These are phyloP conservation scores for Coemansia sp. DNA, from an alignment of 192 early-diverging fungal species.

Conservation along the genomic window DNA sequence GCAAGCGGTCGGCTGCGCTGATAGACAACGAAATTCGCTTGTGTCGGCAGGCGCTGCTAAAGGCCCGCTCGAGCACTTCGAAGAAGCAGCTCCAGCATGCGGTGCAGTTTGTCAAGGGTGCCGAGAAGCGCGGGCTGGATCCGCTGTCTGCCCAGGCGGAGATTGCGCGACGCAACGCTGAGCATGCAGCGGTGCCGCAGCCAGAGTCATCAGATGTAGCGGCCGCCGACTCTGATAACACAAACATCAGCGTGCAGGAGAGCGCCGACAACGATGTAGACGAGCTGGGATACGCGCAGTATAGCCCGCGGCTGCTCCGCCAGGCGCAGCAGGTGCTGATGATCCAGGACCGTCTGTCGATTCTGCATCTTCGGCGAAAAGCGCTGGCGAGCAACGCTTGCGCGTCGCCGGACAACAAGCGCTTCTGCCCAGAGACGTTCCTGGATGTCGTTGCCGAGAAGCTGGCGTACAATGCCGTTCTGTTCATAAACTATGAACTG, in stretches of 20 bases:
- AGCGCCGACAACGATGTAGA: conserved; percentile 29
- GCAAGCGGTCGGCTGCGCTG: conserved; percentile 70
- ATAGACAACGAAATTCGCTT: conserved; percentile 80
- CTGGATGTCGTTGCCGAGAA: conserved; percentile 92
- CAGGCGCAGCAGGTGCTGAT: conserved; percentile 78
- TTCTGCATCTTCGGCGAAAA: conserved; percentile 77
- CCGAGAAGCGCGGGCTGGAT: conserved; percentile 61
- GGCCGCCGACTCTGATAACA: neutral
- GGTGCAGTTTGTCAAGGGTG: conserved; percentile 71
- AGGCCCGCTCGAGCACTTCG: conserved; percentile 73
- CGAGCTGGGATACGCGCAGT: conserved; percentile 61
- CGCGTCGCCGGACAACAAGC: conserved; percentile 73
- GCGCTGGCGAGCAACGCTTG: conserved; percentile 83
- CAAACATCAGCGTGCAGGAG: too few relatives aligned
- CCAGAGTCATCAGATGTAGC: neutral
- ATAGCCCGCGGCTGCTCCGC: conserved; percentile 70
- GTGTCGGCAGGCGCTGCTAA: conserved; percentile 66
- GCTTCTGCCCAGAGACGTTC: conserved; percentile 94
- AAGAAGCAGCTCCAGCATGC: conserved; percentile 80
- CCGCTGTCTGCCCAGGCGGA: conserved; percentile 37
- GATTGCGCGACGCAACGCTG: conserved; percentile 28
- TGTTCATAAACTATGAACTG: conserved; percentile 98
- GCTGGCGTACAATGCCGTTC: conserved; percentile 88
- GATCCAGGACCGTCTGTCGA: conserved; percentile 71
- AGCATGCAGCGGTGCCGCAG: conserved; percentile 12